Base-by-base conservation (phyloP, 768 basidiomycete species). In the Leccinellum luteum region DNA sequence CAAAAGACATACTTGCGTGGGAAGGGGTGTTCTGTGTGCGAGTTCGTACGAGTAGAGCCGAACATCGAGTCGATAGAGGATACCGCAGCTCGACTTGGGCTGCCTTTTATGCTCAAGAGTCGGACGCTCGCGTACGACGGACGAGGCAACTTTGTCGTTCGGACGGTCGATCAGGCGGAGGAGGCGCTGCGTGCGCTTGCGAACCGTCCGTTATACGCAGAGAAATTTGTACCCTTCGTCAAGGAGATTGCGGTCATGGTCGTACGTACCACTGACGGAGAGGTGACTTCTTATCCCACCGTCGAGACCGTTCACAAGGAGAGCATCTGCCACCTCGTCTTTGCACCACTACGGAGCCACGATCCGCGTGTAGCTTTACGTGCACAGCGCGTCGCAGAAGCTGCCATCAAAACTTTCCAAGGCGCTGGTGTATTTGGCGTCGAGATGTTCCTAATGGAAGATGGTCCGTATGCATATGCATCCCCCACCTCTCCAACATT, bases 231-330 rank as follows among this genome's bases (percentile, higher is more conserved):
- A 0, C 84, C 87, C 0, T 98, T 98, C 67, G 73, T 76, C 14
- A 88, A 87, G 64, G 97, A 98, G 72, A 87, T 98, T 32, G 94
- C 97, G 0, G 94, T 98, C 34, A 97, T 99, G 91, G 97, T 98
- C 12, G 95, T 97, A 2, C 85, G 92, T 32, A 85, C 89, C 15
- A 78, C 78, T 6, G 71, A 74, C 15, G 96, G 93, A 3, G 82
- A 90, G 53, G 85, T 94, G 3, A 70, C 73, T 45, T 90, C 90
- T 5, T 98, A 99, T 68, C 94, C 95, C 13, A 85, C 84, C 6
- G 97, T 98, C 14, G 94, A 99, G 75, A 98, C 97, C 0, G 78
- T 98, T 7, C 97, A 98, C 73, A 91, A 90, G 75, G 84, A 97
- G 50, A 95, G 87, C 66, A 88, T 98, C 45, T 94, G 96, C 66